These are phyloP conservation scores for Lasiodiplodia sp. DNA, from an alignment of 2,329 filamentous ascomycete species.

Conservation along the genomic window DNA sequence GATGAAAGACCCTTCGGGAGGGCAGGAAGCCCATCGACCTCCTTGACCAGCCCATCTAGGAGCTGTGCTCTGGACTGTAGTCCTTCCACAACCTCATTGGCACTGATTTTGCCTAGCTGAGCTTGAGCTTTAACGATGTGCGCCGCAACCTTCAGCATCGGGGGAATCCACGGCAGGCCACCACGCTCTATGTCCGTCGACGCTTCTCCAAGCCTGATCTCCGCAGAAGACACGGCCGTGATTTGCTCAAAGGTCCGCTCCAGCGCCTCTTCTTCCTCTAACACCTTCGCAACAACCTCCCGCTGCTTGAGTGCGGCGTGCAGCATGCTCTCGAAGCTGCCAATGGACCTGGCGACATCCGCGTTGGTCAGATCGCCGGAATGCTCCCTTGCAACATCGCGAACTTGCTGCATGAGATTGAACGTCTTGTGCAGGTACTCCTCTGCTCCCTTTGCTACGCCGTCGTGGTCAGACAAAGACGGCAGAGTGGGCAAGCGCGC, in stretches of 20 bases:
- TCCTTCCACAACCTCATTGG: conserved; percentile 19
- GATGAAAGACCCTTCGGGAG: conserved; percentile 24
- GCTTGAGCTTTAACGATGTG: conserved; percentile 71
- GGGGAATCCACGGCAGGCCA: conserved; percentile 67
- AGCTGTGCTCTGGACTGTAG: neutral
- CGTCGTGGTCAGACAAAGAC: conserved; percentile 26
- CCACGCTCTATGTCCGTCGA: conserved; percentile 30
- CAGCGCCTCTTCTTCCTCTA: conserved; percentile 51
- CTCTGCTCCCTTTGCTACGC: conserved; percentile 58
- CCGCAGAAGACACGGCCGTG: conserved; percentile 37
- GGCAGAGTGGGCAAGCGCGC: conserved; percentile 58
- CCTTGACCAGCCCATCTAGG: conserved; percentile 1
- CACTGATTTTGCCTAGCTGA: conserved; percentile 62
- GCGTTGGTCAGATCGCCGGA: conserved; percentile 84
- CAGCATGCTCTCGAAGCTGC: conserved; percentile 86
- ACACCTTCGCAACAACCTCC: conserved; percentile 52
- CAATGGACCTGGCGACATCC: conserved; percentile 79
- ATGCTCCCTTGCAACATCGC: conserved; percentile 74
- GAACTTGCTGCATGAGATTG: conserved; percentile 73
- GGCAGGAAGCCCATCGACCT: conserved; percentile 3
- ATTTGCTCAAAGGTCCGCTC: conserved; percentile 47
- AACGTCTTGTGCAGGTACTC: conserved; percentile 82
- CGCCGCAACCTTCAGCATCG: conserved; percentile 69
- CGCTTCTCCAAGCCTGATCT: conserved; percentile 22
- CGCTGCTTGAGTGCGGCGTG: conserved; percentile 70